Evolutionary conservation across 495 filamentous ascomycete genomes (phyloP).

Genomic region (Penicillium atrosanguineum): DNA sequence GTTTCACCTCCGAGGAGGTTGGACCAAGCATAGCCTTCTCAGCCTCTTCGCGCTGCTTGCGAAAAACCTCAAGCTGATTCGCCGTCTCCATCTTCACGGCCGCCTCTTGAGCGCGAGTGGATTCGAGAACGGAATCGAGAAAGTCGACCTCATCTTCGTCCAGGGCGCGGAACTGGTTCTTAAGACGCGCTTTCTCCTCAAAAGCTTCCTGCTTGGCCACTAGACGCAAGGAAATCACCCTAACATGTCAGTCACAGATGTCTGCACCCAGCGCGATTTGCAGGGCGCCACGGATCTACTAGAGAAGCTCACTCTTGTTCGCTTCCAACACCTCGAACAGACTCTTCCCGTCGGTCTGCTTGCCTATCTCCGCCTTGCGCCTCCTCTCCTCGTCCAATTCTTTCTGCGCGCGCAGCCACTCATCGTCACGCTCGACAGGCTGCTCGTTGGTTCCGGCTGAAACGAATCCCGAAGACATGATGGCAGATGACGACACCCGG

Average conservation of each 20-base stretch:
- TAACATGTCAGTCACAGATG: constrained; percentile 51
- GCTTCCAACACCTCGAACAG: constrained; percentile 86
- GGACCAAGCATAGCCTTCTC: constrained; percentile 51
- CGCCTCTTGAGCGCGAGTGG: constrained; percentile 67
- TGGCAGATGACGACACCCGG: constrained; percentile 47
- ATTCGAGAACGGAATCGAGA: constrained; percentile 72
- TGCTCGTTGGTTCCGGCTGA: constrained; percentile 76
- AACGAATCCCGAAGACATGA: constrained; percentile 86
- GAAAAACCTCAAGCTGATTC: constrained; percentile 68
- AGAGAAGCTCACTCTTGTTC: constrained; percentile 75
- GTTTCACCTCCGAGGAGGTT: constrained; percentile 31
- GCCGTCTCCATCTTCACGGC: constrained; percentile 70
- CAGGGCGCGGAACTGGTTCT: constrained; percentile 91
- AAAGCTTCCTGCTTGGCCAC: constrained; percentile 96
- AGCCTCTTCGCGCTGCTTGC: constrained; percentile 63
- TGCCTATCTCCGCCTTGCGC: constrained; percentile 55
- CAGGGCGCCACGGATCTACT: background rate
- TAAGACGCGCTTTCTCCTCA: constrained; percentile 80
- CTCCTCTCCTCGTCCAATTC: constrained; percentile 69
- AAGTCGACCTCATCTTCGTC: constrained; percentile 96
- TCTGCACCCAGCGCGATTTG: background rate
- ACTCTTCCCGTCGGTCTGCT: constrained; percentile 63
- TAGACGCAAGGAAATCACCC: constrained; percentile 42
- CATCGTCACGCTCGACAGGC: constrained; percentile 58
- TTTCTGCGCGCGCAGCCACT: constrained; percentile 74